These are phyloP conservation scores for Trichoderma orchidacearum DNA, from an alignment of 495 filamentous ascomycete genomes.

Conservation along the genomic window DNA sequence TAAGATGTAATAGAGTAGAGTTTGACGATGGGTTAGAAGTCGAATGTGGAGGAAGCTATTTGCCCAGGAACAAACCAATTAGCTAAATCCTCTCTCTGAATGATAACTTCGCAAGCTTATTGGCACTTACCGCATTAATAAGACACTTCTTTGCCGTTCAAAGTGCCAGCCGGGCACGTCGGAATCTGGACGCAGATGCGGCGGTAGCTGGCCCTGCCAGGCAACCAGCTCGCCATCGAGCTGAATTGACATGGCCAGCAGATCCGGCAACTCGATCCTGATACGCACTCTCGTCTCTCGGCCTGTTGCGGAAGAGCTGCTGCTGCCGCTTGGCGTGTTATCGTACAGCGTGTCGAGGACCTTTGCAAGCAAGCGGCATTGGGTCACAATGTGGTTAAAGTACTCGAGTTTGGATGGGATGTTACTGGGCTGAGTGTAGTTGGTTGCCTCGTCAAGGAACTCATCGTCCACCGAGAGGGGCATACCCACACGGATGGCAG, in stretches of 20 bases:
- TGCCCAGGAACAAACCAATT: too few species aligned
- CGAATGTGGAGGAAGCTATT: conserved; percentile 1
- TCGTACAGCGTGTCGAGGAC: conserved; percentile 2
- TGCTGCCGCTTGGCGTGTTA: neutral
- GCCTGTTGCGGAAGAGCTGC: neutral
- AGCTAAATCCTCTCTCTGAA: too few species aligned
- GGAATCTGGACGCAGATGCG: conserved; percentile 2
- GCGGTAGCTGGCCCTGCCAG: conserved; percentile 1
- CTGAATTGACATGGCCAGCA: conserved; percentile 4
- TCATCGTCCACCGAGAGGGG: conserved; percentile 3
- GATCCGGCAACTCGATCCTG: neutral
- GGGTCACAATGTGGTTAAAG: conserved; percentile 4
- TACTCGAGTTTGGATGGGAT: conserved; percentile 4
- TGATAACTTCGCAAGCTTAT: too few species aligned
- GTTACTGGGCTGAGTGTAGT: conserved; percentile 1
- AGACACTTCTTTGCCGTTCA: conserved; percentile 3
- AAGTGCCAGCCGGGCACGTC: conserved; percentile 2
- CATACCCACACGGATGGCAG: neutral
- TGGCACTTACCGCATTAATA: conserved; percentile 1
- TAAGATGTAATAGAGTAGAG: conserved; percentile 2
- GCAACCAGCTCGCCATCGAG: conserved; percentile 1
- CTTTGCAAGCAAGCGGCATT: conserved; percentile 2
- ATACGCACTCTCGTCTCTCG: neutral
- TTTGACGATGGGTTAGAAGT: conserved; percentile 4
- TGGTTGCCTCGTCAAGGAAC: neutral